Evolutionary conservation across 495 filamentous ascomycete species (phyloP).

Genomic region (Lophium mytilinum): DNA sequence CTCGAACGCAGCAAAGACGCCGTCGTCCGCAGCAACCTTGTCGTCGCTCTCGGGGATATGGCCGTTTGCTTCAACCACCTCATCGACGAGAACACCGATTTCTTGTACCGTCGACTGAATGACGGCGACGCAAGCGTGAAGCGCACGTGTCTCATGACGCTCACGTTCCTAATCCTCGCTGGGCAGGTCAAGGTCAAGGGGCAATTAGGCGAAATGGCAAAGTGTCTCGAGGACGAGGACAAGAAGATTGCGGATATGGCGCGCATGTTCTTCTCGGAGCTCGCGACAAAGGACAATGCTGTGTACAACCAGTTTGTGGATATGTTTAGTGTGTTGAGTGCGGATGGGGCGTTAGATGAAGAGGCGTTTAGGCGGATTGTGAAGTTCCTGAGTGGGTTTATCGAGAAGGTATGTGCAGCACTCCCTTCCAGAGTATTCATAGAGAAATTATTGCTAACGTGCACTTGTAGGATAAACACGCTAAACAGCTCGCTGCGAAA

Average conservation of each 20-base stretch:
- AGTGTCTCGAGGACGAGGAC: slow-evolving; percentile 92
- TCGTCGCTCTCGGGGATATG: slow-evolving; percentile 97
- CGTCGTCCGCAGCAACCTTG: slow-evolving; percentile 86
- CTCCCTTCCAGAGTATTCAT: background rate
- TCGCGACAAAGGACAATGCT: slow-evolving; percentile 95
- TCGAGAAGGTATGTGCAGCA: slow-evolving; percentile 73
- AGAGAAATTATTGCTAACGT: slow-evolving; percentile 6
- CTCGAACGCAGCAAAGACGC: slow-evolving; percentile 88
- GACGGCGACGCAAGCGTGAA: slow-evolving; percentile 86
- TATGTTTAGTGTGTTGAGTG: slow-evolving; percentile 90
- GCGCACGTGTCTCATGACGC: slow-evolving; percentile 94
- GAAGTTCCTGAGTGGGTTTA: slow-evolving; percentile 87
- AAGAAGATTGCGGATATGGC: slow-evolving; percentile 88
- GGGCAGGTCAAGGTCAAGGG: slow-evolving; percentile 99
- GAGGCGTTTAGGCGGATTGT: slow-evolving; percentile 75
- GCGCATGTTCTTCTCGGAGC: slow-evolving; percentile 96
- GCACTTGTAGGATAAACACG: slow-evolving; percentile 77
- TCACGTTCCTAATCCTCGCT: slow-evolving; percentile 94
- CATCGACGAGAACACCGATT: slow-evolving; percentile 98
- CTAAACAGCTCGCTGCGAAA: slow-evolving; percentile 90
- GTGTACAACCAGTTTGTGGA: slow-evolving; percentile 99
- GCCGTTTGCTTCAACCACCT: slow-evolving; percentile 99
- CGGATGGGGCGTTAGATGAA: slow-evolving; percentile 73
- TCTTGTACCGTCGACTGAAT: slow-evolving; percentile 86
- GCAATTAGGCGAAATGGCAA: slow-evolving; percentile 98